Evolutionary conservation across 2,329 filamentous ascomycete species (phyloP), one percentile per base, ranked within the genome.

Genomic region (Berkeleyomyces rouxiae): DNA sequence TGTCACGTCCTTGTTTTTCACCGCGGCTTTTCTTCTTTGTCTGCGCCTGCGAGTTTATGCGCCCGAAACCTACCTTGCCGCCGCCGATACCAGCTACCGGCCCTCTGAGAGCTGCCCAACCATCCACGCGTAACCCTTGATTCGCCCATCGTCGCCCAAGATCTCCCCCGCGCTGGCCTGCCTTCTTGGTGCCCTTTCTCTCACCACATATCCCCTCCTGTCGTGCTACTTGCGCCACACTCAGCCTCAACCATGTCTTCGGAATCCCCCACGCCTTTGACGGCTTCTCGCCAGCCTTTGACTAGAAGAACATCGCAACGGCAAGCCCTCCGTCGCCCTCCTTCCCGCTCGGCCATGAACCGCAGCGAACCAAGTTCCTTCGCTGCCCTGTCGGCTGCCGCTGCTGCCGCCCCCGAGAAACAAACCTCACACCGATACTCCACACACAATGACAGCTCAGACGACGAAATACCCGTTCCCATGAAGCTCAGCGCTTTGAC

Each of bases 401-500:
- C 68, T 13, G 65, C 70, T 39, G 64, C 69, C 49, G 65, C 68
- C 53, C 64, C 70, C 7, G 68, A 71, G 63, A 67, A 70, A 59
- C 74, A 77, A 59, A 9, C 59, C 10, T 72, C 77, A 62, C 77
- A 77, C 64, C 76, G 77, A 58, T 78, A 75, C 66, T 74, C 72
- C n/a, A 69, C 85, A 72, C 67, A 71, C 67, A 85, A 88, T 68
- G 91, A 96, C 71, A 96, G 89, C 77, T 96, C 91, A 33, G 92
- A 96, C 74, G 92, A 96, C 70, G 92, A 96, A 74, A 88, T 95
- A 37, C 87, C 88, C 13, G 86, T 89, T 68, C 90, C 90, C 69
- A 90, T 93, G 82, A 95, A 93, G 75, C 87, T 96, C 71, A 96
- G 90, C 71, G 90, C 91, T 69, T 82, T 93, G 67, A 95, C 92